Evolutionary conservation across 176 grass and related monocot genomes (phyloP), one percentile per base, ranked within the genome.

Genomic region (Paspalum vaginatum): DNA sequence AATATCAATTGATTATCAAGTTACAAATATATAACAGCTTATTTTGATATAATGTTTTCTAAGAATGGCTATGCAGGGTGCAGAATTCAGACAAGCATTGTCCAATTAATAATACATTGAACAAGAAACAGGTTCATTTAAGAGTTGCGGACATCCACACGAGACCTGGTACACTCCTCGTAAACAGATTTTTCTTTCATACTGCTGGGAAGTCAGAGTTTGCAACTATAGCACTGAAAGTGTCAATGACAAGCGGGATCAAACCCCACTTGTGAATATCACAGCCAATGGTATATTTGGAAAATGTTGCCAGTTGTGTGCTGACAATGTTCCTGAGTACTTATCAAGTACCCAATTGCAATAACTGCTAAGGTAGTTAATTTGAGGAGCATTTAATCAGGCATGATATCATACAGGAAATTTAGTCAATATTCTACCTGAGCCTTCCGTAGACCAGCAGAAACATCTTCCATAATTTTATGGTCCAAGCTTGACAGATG

Each of bases 381-480:
- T 77, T 70, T 49, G 13, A 46, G 1, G 26, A 9, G 27, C 7
- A 27, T 70, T 49, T 17, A 49, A 70, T 69, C 66, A 25, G 46
- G 26, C 8, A 26, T 4, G 12, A 72, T 15, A 74, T 52, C 7
- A 1, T 32, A 32, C 32, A 32, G 61, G 21, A 88, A n/a, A 62
- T 43, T 21, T 53, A 62, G 5, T 27, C 3, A 1, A 26, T 67
- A 40, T n/a, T 11, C 48, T 87, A 98, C 95, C 89, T 98, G 83
- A 91, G 88, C 80, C 79, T 92, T 92, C 55, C 75, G 63, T 51
- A 92, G 65, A 87, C 92, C 92, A 56, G 90, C 88, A 54, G 92
- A 94, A 92, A 85, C 95, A 68, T 98, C 90, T 62, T 85, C 62
- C 18, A 58, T 45, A 84, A 94, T 79, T 85, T 88, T 92, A 55